Base-by-base conservation (phyloP, 306 rosid species). In the Vigna hirtella region DNA sequence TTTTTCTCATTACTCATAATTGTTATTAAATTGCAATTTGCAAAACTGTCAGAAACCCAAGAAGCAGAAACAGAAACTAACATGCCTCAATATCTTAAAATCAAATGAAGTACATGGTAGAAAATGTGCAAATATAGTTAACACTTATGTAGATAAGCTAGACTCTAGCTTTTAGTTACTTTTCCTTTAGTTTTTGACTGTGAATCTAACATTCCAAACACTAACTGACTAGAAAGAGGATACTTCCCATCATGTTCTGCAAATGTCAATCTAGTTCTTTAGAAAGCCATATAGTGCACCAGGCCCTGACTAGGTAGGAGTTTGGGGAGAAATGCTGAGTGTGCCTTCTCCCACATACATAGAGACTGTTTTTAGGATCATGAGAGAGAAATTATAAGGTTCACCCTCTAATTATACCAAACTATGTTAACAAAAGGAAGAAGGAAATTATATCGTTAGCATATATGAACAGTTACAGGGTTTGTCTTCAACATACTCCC, bases 241-340 rank as follows among this genome's bases (percentile, higher is more conserved):
- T 15, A 56, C 34, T 22, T 22, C 16, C 5, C 20, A 22, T 56
- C 26, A 11, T 4, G 34, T 56, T 56, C 34, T 13, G 43, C 22
- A 80, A 48, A 15, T 74, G 38, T 67, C 59, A 74, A 48, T 17
- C 62, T 43, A 42, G 15, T 7, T 28, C 16, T 62, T 55, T 17
- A 65, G 67, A 14, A 59, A 48, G n/a, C 45, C 57, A 9, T 0
- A 57, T 0, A 57, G 16, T 57, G 36, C 64, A 57, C 38, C 26
- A 57, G 30, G 34, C 34, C 24, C 63, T 6, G 1, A 11, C 7
- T 22, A 1, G 63, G 32, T 9, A 4, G 63, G 14, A 18, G 28
- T 55, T 55, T 18, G 14, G 14, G 61, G 24, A 55, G 30, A 20
- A 55, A 8, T 6, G 28, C 2, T 20, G 11, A 40, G 2, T 42